Conservation (phyloP, 139 green algal genomes). For the Chlamydomonas sp. region DNA sequence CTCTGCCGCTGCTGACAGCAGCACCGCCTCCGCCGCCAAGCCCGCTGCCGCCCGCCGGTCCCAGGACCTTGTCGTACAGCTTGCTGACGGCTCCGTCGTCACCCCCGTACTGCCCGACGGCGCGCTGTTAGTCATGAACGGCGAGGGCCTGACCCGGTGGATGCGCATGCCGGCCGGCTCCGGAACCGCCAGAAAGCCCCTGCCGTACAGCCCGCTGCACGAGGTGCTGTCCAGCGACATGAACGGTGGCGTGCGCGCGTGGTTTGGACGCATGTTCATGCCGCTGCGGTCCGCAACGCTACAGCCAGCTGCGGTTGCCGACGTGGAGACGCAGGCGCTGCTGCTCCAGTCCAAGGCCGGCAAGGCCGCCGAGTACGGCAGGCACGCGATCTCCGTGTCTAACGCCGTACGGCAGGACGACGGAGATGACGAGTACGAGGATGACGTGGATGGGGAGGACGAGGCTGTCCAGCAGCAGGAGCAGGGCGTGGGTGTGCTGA, state of each 20-base stretch:
- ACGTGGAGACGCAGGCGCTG: background rate
- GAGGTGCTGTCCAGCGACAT: slow-evolving; percentile 34
- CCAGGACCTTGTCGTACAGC: slow-evolving; percentile 1
- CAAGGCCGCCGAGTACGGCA: no score
- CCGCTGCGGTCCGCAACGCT: background rate
- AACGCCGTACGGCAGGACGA: no score
- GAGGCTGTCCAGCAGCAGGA: background rate
- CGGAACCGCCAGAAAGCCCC: background rate
- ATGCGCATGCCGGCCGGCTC: background rate
- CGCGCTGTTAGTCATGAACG: slow-evolving; percentile 48
- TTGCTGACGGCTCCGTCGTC: background rate
- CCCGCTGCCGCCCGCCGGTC: background rate
- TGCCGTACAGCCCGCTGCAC: slow-evolving; percentile 26
- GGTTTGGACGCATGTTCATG: slow-evolving; percentile 53
- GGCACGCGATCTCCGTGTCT: no score
- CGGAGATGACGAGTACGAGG: background rate
- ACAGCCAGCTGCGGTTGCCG: background rate
- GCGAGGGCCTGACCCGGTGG: slow-evolving; percentile 37
- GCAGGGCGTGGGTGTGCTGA: background rate
- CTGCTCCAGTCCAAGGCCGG: no score
- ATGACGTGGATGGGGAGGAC: background rate
- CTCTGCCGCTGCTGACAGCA: no score
- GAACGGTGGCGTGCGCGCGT: slow-evolving; percentile 18
- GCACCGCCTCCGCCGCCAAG: background rate
- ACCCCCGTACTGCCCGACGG: slow-evolving; percentile 9